These are phyloP conservation scores for Podospora fimiseda DNA, from an alignment of 495 filamentous ascomycete species.

Conservation along the genomic window DNA sequence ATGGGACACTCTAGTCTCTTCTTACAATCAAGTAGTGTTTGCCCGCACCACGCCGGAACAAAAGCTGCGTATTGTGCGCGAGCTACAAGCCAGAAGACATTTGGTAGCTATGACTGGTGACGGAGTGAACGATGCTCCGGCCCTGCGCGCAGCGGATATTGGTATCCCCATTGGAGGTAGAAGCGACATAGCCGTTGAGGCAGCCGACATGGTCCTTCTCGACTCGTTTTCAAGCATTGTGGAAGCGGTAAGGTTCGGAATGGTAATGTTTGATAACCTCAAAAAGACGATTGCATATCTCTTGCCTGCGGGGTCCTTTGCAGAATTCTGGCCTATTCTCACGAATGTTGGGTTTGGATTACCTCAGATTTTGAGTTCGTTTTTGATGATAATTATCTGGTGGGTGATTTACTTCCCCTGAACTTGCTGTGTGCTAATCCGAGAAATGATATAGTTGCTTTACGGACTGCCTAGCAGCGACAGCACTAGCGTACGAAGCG, in stretches of 20 bases:
- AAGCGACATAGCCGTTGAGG: slow-evolving; percentile 82
- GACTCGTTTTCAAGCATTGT: slow-evolving; percentile 78
- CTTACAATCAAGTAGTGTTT: slow-evolving; percentile 65
- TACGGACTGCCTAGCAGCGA: slow-evolving; percentile 61
- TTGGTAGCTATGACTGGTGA: slow-evolving; percentile 78
- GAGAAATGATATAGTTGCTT: too few relatives aligned
- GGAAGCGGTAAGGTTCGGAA: slow-evolving; percentile 71
- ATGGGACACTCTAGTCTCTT: slow-evolving; percentile 54
- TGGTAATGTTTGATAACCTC: slow-evolving; percentile 77
- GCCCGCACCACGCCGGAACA: slow-evolving; percentile 78
- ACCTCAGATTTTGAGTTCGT: slow-evolving; percentile 61
- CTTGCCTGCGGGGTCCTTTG: slow-evolving; percentile 61
- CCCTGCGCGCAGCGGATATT: slow-evolving; percentile 71
- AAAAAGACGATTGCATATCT: slow-evolving; percentile 70
- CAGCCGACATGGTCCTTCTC: slow-evolving; percentile 77
- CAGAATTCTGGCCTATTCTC: slow-evolving; percentile 66
- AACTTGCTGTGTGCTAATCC: too few relatives aligned
- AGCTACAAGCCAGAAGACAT: slow-evolving; percentile 61
- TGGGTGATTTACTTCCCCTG: too few relatives aligned
- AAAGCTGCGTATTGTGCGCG: slow-evolving; percentile 64
- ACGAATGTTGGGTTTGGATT: slow-evolving; percentile 62
- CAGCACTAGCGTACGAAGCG: slow-evolving; percentile 61
- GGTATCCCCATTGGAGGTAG: slow-evolving; percentile 83
- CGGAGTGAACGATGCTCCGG: slow-evolving; percentile 80
- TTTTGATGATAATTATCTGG: slow-evolving; percentile 67